Evolutionary conservation across 495 filamentous ascomycete genomes (phyloP), one percentile per base, ranked within the genome.

Genomic region (Choiromyces venosus): DNA sequence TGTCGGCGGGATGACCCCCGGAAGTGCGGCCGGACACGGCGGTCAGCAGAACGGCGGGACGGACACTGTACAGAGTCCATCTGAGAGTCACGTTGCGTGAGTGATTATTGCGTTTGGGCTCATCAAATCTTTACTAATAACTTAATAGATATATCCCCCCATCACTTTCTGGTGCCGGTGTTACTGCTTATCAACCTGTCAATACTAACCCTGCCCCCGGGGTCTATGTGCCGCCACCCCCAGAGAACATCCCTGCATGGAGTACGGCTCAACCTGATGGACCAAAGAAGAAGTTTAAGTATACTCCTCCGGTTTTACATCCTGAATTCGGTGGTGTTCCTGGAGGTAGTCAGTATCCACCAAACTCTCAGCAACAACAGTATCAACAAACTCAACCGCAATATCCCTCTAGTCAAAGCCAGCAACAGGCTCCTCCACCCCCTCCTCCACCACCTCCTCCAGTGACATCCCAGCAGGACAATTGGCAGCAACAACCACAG

Each of bases 231-330:
- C 65, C 74, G 7, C 66, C 74, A 21, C n/a, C 69, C 7, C 66
- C 74, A 8, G 42, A 66, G 4, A 66, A 37, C 3, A 19, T 77
- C 19, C 66, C 75, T 7, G 70, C 75, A 0, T 77, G 75, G 75
- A n/a, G 70, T 19, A 37, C 69, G 1, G 36, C 69, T 1, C 74
- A 76, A 42, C 46, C 64, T 12, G 66, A 44, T 25, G 70, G 42
- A 16, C 70, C 69, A 33, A 73, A 67, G 70, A 77, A 77, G 66
- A 76, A 69, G 56, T 77, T 77, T 33, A 73, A 67, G 35, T 77
- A 77, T 68, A 77, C 70, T 35, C 64, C 75, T 33, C 75, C 75
- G 14, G 73, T 76, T 21, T 25, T 76, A 6, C 75, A 72, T 18
- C 75, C 75, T 0, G 74, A 77, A 10, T 77, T 72, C 65, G 68